phyloP scores from a whole-genome alignment of 805 yeast species.

The Wickerhamiella sorbophila region DNA sequence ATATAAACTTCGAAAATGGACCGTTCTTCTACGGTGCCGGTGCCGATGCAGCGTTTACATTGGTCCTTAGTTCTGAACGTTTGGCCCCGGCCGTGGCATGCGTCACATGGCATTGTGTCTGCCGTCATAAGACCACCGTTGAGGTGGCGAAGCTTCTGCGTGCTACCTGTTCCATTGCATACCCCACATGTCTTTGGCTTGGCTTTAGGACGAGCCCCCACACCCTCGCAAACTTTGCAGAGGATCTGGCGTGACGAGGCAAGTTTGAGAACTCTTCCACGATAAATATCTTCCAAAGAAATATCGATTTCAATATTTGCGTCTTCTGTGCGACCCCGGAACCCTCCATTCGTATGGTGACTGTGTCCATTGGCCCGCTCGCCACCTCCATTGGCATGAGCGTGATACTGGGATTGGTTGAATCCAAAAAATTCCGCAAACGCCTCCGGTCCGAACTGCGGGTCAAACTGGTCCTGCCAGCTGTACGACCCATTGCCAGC shows the following conservation, averaged over 20 bases:
- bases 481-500: conserved; percentile 27
- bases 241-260: conserved; percentile 56
- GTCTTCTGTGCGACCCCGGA: conserved; percentile 39
- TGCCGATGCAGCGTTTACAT: conserved; percentile 67
- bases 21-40: conserved; percentile 44
- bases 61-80: conserved; percentile 47
- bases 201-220: conserved; percentile 56
- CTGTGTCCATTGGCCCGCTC: conserved; percentile 15
- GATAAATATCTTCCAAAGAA: conserved; percentile 69
- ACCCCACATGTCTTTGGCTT: conserved; percentile 39
- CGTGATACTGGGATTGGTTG: too few relatives aligned
- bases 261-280: conserved; percentile 70
- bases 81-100: conserved; percentile 61
- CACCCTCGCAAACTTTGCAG: conserved; percentile 61
- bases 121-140: conserved; percentile 67
- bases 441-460: conserved; percentile 53
- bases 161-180: conserved; percentile 63
- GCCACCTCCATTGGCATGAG: conserved; percentile 13
- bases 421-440: conserved; percentile 55
- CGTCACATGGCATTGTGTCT: conserved; percentile 43
- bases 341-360: conserved; percentile 13
- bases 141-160: conserved; percentile 44
- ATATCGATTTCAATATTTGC: conserved; percentile 53
- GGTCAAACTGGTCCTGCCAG: conserved; percentile 26
- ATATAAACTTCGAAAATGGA: conserved; percentile 66